phyloP scores from a whole-genome alignment of 2,329 filamentous ascomycete species.

The Aspergillus brunneoviolaceus region DNA sequence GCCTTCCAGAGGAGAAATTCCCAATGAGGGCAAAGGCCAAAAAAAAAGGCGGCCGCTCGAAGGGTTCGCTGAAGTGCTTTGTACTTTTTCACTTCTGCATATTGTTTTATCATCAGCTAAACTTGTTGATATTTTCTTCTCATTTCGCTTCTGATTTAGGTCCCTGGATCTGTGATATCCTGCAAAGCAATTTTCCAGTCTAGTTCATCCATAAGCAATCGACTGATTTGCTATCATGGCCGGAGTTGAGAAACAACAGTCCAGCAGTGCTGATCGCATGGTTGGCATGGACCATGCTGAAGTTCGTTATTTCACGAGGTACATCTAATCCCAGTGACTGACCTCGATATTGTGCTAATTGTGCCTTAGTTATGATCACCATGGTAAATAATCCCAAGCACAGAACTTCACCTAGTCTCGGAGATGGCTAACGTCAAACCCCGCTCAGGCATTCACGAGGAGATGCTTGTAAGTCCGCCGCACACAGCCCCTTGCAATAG shows the following conservation, averaged over 20 bases:
- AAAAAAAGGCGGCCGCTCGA: conserved; percentile 31
- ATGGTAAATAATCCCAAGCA: conserved; percentile 64
- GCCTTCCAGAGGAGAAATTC: conserved; percentile 27
- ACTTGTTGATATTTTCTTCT: background rate
- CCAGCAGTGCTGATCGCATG: conserved; percentile 49
- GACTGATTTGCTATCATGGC: conserved; percentile 29
- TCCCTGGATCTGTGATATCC: background rate
- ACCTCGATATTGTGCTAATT: conserved; percentile 19
- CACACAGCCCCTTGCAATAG: background rate
- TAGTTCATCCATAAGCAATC: background rate
- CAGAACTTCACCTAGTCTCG: conserved; percentile 15
- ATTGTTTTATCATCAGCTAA: background rate
- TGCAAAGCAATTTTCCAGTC: background rate
- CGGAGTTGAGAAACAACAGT: conserved; percentile 19
- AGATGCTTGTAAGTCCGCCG: conserved; percentile 79
- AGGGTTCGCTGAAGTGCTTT: conserved; percentile 18
- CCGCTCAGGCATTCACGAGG: conserved; percentile 82
- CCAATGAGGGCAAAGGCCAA: conserved; percentile 23
- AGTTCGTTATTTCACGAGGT: conserved; percentile 99
- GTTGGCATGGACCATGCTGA: conserved; percentile 81
- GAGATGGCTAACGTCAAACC: conserved; percentile 30
- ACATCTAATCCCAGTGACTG: conserved; percentile 22
- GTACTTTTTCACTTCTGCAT: conserved; percentile 2
- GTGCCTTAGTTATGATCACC: conserved; percentile 82
- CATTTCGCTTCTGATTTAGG: background rate